phyloP scores from a whole-genome alignment of 148 eudicot genomes.

The Silene uniflora region DNA sequence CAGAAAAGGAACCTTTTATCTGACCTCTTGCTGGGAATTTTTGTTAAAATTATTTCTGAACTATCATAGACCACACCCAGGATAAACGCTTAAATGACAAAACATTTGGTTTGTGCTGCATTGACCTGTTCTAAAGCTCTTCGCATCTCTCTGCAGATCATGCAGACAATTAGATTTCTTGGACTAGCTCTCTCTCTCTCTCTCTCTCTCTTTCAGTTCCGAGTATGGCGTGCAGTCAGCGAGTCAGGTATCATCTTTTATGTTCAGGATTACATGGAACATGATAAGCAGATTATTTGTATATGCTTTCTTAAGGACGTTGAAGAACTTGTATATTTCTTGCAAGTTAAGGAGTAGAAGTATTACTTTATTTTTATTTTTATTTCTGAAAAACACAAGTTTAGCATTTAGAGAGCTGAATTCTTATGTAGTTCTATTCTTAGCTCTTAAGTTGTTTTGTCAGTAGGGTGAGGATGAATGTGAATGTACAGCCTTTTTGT shows the following conservation, averaged over 20 bases:
- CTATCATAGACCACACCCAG: no score
- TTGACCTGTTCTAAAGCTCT: slow-evolving; percentile 1
- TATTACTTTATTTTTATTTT: no score
- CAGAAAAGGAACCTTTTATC: not conserved
- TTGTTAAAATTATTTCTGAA: not conserved
- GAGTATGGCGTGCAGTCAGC: slow-evolving; percentile 99
- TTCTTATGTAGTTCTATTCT: not conserved
- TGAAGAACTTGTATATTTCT: not conserved
- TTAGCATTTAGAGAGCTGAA: not conserved
- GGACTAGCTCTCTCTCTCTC: no score
- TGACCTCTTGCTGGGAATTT: not conserved
- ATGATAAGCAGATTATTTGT: not conserved
- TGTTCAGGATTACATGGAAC: not conserved
- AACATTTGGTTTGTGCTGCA: not conserved
- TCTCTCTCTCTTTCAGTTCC: slow-evolving; percentile 76
- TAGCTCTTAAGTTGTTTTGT: not conserved
- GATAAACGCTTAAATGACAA: not conserved
- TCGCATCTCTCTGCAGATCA: slow-evolving; percentile 53
- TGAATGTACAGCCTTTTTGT: slow-evolving; percentile 18
- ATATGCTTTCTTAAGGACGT: not conserved
- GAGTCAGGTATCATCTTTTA: slow-evolving; percentile 68
- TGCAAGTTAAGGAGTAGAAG: not conserved
- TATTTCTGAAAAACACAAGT: not conserved
- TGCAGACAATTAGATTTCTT: slow-evolving; percentile 92
- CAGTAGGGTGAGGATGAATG: not conserved